Percentiles rank a stretch among this genome's conserved stretches.
These are phyloP conservation scores for Trypanosomatidae sp. DNA, from an alignment of 208 protist genomes.

Conservation along the genomic window DNA sequence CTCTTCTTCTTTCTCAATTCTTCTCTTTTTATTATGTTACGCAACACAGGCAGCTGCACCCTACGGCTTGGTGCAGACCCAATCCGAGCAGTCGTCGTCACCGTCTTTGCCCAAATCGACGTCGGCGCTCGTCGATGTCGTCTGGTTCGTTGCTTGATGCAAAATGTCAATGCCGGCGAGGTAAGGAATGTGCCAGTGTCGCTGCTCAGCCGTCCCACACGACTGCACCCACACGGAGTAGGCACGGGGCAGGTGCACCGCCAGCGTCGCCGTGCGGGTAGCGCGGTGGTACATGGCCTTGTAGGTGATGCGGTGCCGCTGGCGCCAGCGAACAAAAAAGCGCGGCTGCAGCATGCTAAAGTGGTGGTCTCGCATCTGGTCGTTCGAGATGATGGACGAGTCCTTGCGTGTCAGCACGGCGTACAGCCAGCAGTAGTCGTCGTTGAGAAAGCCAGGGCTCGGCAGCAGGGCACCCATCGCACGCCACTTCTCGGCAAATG, in stretches of 20 bases:
- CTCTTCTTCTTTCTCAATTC: too few species aligned
- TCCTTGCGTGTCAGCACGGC: slow-evolving; percentile 47
- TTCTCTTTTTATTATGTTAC: too few species aligned
- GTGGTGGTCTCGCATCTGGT: slow-evolving; percentile 89
- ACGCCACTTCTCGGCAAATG: slow-evolving; percentile 45
- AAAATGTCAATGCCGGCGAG: slow-evolving; percentile 48
- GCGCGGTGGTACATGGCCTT: slow-evolving; percentile 48
- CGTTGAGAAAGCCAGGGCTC: slow-evolving; percentile 82
- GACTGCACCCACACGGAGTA: slow-evolving; percentile 86
- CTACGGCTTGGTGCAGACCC: slow-evolving; percentile 61
- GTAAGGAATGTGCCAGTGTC: slow-evolving; percentile 83
- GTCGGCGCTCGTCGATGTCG: slow-evolving; percentile 32
- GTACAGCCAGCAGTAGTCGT: slow-evolving; percentile 88
- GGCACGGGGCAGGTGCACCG: slow-evolving; percentile 32
- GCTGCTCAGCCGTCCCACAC: slow-evolving; percentile 6
- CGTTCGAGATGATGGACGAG: slow-evolving; percentile 72
- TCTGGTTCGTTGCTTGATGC: slow-evolving; percentile 74
- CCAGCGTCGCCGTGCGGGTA: slow-evolving; percentile 28
- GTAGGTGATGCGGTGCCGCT: slow-evolving; percentile 83
- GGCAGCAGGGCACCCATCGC: slow-evolving; percentile 37
- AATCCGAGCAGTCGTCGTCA: slow-evolving; percentile 75
- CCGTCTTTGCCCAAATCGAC: slow-evolving; percentile 74
- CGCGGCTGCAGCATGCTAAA: slow-evolving; percentile 73
- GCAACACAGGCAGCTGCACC: not conserved
- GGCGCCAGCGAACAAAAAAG: slow-evolving; percentile 83